These are phyloP conservation scores for Didymella keratinophila DNA, from an alignment of 2,329 filamentous ascomycete genomes.

Conservation along the genomic window DNA sequence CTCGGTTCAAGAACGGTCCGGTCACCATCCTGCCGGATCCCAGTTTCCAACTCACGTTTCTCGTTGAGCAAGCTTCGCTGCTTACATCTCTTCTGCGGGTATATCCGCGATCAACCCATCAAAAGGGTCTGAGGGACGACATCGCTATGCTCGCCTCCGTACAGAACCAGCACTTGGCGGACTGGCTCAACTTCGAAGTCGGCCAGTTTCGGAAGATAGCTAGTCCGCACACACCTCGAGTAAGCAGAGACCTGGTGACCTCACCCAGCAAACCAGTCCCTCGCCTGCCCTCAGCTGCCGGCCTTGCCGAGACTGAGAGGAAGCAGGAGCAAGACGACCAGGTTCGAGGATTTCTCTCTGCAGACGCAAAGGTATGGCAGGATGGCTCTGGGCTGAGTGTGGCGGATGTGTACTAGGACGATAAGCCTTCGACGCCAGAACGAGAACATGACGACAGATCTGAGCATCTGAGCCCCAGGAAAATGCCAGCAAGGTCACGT, in stretches of 20 bases:
- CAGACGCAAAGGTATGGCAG: slow-evolving; percentile 31
- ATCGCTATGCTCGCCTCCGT: slow-evolving; percentile 28
- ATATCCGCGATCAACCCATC: slow-evolving; percentile 27
- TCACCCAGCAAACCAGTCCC: slow-evolving; percentile 2
- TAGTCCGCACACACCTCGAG: neutral
- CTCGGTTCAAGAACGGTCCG: neutral
- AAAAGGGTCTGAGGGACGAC: slow-evolving; percentile 27
- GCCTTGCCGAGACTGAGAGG: neutral
- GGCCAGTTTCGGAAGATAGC: neutral
- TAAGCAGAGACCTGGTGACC: neutral
- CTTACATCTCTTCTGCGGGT: slow-evolving; percentile 27
- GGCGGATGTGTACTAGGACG: slow-evolving; percentile 25
- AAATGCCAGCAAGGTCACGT: too few relatives aligned
- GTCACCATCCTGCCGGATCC: neutral
- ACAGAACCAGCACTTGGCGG: slow-evolving; percentile 24
- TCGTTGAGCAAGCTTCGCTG: slow-evolving; percentile 25
- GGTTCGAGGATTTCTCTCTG: slow-evolving; percentile 25
- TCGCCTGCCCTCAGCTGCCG: neutral
- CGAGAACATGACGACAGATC: neutral
- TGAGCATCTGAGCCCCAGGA: too few relatives aligned
- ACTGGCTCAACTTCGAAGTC: slow-evolving; percentile 26
- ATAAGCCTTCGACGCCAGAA: neutral
- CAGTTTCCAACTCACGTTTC: slow-evolving; percentile 13
- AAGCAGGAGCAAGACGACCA: slow-evolving; percentile 18
- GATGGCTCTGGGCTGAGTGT: slow-evolving; percentile 27